Conservation (phyloP, 2,329 filamentous ascomycete species). For the Balansia obtecta region DNA sequence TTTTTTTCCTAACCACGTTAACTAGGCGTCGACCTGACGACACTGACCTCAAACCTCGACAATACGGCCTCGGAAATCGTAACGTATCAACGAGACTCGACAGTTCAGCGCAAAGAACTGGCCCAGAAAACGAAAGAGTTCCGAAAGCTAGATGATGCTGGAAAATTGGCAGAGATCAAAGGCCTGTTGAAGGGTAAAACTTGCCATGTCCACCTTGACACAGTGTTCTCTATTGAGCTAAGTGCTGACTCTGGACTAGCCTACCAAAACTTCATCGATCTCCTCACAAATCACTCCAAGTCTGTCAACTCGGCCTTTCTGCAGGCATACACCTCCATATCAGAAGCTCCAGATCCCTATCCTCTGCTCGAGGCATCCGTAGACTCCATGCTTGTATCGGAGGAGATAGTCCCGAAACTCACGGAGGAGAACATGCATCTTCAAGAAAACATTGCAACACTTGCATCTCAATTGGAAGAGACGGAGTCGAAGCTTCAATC, state of each 20-base stretch:
- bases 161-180: constrained; percentile 82
- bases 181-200: constrained; percentile 64
- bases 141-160: constrained; percentile 78
- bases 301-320: constrained; percentile 86
- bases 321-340: constrained; percentile 82
- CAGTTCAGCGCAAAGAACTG: constrained; percentile 88
- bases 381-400: constrained; percentile 81
- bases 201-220: not conserved
- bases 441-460: constrained; percentile 61
- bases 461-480: constrained; percentile 73
- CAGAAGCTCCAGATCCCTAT: constrained; percentile 93
- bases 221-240: not conserved
- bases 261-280: constrained; percentile 95
- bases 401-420: constrained; percentile 84
- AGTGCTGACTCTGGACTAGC: constrained; percentile 37
- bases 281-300: constrained; percentile 92
- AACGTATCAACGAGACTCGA: constrained; percentile 83
- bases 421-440: constrained; percentile 80
- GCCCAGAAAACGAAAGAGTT: constrained; percentile 99
- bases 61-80: constrained; percentile 93
- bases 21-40: constrained; percentile 74
- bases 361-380: constrained; percentile 92
- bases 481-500: constrained; percentile 68
- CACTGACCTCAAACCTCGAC: constrained; percentile 74
- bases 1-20: not conserved